Evolutionary conservation across 176 grass and related monocot genomes (phyloP).

Genomic region (Saccharum spontaneum): DNA sequence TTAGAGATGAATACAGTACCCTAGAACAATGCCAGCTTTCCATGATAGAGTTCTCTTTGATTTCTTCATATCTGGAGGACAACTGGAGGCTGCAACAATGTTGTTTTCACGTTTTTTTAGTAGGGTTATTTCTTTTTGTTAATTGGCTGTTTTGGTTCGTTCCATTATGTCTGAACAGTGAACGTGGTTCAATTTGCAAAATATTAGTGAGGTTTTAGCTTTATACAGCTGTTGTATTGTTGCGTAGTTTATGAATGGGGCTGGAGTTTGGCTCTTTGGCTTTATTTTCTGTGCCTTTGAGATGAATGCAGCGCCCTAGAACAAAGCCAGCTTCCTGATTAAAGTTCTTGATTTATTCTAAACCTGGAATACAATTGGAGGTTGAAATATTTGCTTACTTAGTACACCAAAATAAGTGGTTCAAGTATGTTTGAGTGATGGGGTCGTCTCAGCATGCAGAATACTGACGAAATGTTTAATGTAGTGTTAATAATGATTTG

Average conservation of each 20-base stretch:
- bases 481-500: too few species aligned
- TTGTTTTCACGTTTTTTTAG: not conserved
- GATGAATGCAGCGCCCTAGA: conserved; percentile 80
- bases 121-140: not conserved
- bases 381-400: not conserved
- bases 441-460: not conserved
- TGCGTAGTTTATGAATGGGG: conserved; percentile 13
- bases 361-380: not conserved
- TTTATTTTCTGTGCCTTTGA: conserved; percentile 51
- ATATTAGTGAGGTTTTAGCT: not conserved
- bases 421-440: not conserved
- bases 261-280: conserved; percentile 86
- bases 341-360: conserved; percentile 24
- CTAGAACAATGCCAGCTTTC: conserved; percentile 40
- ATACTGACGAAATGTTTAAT: not conserved
- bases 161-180: not conserved
- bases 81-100: conserved; percentile 2
- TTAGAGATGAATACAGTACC: conserved; percentile 83
- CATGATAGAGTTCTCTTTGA: conserved; percentile 30
- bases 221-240: not conserved
- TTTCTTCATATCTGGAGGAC: conserved; percentile 11
- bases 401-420: not conserved
- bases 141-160: too few species aligned
- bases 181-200: too few species aligned
- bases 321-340: conserved; percentile 12